Evolutionary conservation across 177 flowering plant species (phyloP).

Genomic region (Vitis hybrid): DNA sequence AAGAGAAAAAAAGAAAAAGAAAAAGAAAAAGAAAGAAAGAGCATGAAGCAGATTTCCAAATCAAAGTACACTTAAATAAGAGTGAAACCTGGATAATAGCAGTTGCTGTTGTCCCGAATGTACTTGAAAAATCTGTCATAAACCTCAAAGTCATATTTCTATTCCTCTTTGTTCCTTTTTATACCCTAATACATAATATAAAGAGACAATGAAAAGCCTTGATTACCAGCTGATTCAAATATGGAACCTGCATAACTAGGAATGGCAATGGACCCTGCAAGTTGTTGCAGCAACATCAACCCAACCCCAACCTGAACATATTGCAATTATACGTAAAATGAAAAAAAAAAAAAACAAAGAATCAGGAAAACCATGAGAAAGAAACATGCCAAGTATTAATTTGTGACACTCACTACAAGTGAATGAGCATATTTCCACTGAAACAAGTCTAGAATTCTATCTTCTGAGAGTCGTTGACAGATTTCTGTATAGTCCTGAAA

Average conservation of each 20-base stretch:
- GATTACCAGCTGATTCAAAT: conserved; percentile 53
- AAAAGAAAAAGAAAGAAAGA: too few species aligned
- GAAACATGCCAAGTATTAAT: not conserved
- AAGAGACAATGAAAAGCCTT: not conserved
- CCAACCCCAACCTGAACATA: conserved; percentile 59
- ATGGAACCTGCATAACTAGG: conserved; percentile 50
- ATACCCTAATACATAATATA: not conserved
- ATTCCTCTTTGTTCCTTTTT: not conserved
- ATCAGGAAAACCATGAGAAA: too few species aligned
- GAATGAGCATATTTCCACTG: conserved; percentile 51
- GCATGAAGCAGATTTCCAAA: too few species aligned
- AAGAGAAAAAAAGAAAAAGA: too few species aligned
- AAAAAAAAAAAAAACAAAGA: too few species aligned
- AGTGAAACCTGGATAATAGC: conserved; percentile 49
- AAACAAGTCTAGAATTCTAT: conserved; percentile 42
- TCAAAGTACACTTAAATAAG: too few species aligned
- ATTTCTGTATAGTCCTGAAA: conserved; percentile 49
- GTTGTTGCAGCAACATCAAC: conserved; percentile 50
- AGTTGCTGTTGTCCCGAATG: conserved; percentile 42
- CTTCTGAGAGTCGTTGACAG: conserved; percentile 27
- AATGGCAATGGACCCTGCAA: conserved; percentile 41
- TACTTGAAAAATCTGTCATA: conserved; percentile 52
- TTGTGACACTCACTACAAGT: conserved; percentile 37
- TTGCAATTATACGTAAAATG: not conserved
- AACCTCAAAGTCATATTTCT: not conserved